A percentile compares a stretch with the other conserved stretches of the same genome.
Evolutionary conservation across 306 rosid genomes (phyloP).

Genomic region (Lathyrus sativus): DNA sequence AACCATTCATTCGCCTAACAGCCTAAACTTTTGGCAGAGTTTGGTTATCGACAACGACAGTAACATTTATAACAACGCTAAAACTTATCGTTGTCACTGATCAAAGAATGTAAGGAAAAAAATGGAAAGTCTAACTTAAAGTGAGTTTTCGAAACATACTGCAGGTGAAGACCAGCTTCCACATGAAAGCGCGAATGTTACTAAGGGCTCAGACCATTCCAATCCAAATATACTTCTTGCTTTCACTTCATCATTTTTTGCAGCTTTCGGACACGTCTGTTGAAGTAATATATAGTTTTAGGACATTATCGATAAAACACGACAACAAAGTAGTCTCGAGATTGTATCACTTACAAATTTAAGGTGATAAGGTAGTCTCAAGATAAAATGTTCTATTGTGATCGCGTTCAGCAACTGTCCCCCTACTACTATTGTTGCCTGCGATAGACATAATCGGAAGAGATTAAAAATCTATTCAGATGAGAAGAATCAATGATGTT

Average conservation of each 20-base stretch:
- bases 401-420: slow-evolving; percentile 87
- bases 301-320: slow-evolving; percentile 7
- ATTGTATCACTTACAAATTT: slow-evolving; percentile 69
- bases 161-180: slow-evolving; percentile 99
- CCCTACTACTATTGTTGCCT: slow-evolving; percentile 86
- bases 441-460: slow-evolving; percentile 32
- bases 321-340: neutral
- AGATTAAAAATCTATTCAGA: neutral
- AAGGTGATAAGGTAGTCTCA: slow-evolving; percentile 93
- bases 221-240: slow-evolving; percentile 75
- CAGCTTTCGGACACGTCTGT: slow-evolving; percentile 86
- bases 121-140: neutral
- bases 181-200: slow-evolving; percentile 94
- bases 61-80: neutral
- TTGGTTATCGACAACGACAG: slow-evolving; percentile 19
- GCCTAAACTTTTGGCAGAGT: slow-evolving; percentile 11
- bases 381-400: slow-evolving; percentile 90
- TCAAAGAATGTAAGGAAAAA: neutral
- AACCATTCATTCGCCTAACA: slow-evolving; percentile 2
- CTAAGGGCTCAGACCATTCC: slow-evolving; percentile 91
- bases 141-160: slow-evolving; percentile 51
- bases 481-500: slow-evolving; percentile 5
- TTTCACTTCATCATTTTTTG: slow-evolving; percentile 76
- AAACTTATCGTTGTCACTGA: neutral
- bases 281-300: slow-evolving; percentile 4